A percentile compares a stretch with the other conserved stretches of the same genome.
Evolutionary conservation across 768 basidiomycete species (phyloP).

Genomic region (Suillus ampliporus): DNA sequence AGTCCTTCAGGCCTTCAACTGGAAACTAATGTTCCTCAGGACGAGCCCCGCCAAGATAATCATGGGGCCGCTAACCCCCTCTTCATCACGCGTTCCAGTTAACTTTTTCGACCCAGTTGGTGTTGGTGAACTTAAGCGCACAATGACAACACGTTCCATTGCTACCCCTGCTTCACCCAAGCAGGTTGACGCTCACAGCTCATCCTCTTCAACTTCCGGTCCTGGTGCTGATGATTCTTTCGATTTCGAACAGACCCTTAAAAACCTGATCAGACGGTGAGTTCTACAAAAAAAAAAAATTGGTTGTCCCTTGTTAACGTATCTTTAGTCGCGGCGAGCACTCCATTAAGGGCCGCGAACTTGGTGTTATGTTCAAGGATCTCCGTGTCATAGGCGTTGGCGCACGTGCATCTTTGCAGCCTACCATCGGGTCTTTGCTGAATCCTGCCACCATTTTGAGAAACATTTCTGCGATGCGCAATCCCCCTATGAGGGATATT

Average conservation of each 20-base stretch:
- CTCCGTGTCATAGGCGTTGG: slow-evolving; percentile 67
- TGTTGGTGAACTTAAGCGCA: slow-evolving; percentile 45
- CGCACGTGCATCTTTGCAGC: slow-evolving; percentile 56
- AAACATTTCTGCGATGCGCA: slow-evolving; percentile 51
- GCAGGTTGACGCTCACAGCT: background rate
- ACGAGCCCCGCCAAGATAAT: background rate
- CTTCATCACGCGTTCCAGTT: slow-evolving; percentile 39
- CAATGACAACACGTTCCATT: slow-evolving; percentile 16
- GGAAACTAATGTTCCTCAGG: slow-evolving; percentile 6
- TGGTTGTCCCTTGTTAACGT: background rate
- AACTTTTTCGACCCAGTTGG: slow-evolving; percentile 57
- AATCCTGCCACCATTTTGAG: slow-evolving; percentile 55
- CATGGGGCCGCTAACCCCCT: too few relatives aligned
- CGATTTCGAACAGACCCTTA: slow-evolving; percentile 36
- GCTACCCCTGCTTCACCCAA: background rate
- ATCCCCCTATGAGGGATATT: slow-evolving; percentile 66
- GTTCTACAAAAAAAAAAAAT: background rate
- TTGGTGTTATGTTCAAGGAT: slow-evolving; percentile 66
- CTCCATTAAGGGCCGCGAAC: slow-evolving; percentile 55
- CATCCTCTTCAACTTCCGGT: background rate
- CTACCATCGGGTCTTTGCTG: slow-evolving; percentile 65
- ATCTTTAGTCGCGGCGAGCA: slow-evolving; percentile 50
- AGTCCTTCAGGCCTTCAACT: background rate
- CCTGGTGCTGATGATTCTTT: slow-evolving; percentile 31
- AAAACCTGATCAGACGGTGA: slow-evolving; percentile 29